These are phyloP conservation scores for Saturnispora ahearnii DNA, from an alignment of 805 yeast species.

Conservation along the genomic window DNA sequence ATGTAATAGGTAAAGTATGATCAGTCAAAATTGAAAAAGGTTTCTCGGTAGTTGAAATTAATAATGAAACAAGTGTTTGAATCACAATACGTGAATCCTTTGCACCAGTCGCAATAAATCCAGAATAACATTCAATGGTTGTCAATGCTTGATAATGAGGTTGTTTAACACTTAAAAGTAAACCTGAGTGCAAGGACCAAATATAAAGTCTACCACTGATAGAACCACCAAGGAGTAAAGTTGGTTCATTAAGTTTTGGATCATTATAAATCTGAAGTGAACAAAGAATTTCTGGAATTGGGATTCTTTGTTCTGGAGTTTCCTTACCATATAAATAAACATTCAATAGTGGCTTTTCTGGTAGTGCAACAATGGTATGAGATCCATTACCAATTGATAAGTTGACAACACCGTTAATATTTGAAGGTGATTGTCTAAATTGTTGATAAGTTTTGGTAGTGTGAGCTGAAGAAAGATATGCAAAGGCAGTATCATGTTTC, in stretches of 20 bases:
- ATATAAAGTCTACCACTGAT: slow-evolving; percentile 66
- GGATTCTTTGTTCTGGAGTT: slow-evolving; percentile 67
- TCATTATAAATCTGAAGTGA: slow-evolving; percentile 35
- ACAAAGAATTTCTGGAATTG: slow-evolving; percentile 70
- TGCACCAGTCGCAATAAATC: slow-evolving; percentile 67
- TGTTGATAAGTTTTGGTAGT: slow-evolving; percentile 39
- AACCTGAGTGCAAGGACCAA: slow-evolving; percentile 81
- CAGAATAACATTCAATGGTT: slow-evolving; percentile 51
- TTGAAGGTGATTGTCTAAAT: slow-evolving; percentile 45
- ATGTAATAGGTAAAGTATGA: slow-evolving; percentile 42
- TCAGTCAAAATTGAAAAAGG: slow-evolving; percentile 55
- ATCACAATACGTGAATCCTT: slow-evolving; percentile 67
- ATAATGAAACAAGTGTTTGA: slow-evolving; percentile 41
- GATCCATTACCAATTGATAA: slow-evolving; percentile 41
- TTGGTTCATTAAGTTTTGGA: slow-evolving; percentile 21
- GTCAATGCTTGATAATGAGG: slow-evolving; percentile 78
- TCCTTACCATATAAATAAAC: slow-evolving; percentile 65
- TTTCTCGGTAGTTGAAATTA: slow-evolving; percentile 30
- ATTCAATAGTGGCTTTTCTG: slow-evolving; percentile 65
- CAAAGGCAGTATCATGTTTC: slow-evolving; percentile 26
- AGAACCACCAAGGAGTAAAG: slow-evolving; percentile 68
- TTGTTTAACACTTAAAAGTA: slow-evolving; percentile 59
- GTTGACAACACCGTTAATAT: slow-evolving; percentile 36
- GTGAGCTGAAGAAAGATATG: slow-evolving; percentile 36
- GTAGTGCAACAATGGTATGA: slow-evolving; percentile 53